Evolutionary conservation across 306 rosid genomes (phyloP), one percentile per base, ranked within the genome.

Genomic region (Pueraria montana): DNA sequence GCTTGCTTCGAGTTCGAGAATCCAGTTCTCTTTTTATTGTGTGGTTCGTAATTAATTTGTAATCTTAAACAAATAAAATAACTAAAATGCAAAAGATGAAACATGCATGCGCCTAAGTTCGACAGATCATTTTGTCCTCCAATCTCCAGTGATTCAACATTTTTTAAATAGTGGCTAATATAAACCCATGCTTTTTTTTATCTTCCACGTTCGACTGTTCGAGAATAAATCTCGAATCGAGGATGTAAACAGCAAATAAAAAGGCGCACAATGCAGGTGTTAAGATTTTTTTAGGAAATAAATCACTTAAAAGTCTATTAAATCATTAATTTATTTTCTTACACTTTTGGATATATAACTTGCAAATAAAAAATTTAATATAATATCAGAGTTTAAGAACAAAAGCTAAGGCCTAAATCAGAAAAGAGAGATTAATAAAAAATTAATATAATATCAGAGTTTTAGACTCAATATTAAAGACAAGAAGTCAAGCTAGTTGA

Each of bases 11-110:
- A 52, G 78, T 36, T 73, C 18, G 16, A 52, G 78, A 73, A 73
- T 52, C 63, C 77, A 9, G 64, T 73, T 73, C 64, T 34, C 27
- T n/a, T 73, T 32, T 73, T 10, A 72, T 73, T 32, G 63, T 17
- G 27, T 50, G 79, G 67, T 18, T 53, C 52, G 9, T 56, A 74
- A 36, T 50, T 56, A 74, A 36, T 50, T 52, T 53, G 48, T 53
- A 32, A 17, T 2, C 6, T 27, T 26, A 30, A 48, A 26, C 4
- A 72, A 26, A 24, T 16, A 17, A 17, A 72, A 49, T 27, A n/a
- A 52, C 18, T 16, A n/a, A 50, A 67, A 67, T 36, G 9, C 40
- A 16, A n/a, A 43, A 70, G 20, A 24, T 70, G 76, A 45, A 43
- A 13, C 67, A 38, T 42, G 34, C 67, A 38, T 42, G 34, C n/a